A percentile compares a stretch with the other conserved stretches of the same genome.
Conservation (phyloP, 2,329 filamentous ascomycete species). For the Cordyceps cicadae region DNA sequence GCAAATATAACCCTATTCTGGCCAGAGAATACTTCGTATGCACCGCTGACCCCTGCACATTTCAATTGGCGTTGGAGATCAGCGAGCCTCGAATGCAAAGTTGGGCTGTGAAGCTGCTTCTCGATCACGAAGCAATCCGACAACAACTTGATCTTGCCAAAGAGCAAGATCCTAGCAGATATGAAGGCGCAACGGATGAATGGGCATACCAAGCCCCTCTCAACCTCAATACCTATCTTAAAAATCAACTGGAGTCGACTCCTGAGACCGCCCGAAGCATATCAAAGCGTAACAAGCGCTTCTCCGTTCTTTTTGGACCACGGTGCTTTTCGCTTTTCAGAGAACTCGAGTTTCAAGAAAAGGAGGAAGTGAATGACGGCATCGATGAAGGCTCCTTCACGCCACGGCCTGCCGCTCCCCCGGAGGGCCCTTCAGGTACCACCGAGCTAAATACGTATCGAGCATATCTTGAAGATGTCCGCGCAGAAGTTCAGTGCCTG, state of each 20-base stretch:
- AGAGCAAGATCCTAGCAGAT: slow-evolving; percentile 40
- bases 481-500: slow-evolving; percentile 39
- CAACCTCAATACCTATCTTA: slow-evolving; percentile 44
- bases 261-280: slow-evolving; percentile 35
- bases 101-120: slow-evolving; percentile 35
- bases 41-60: slow-evolving; percentile 33
- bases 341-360: slow-evolving; percentile 41
- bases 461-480: slow-evolving; percentile 41
- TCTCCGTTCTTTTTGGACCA: slow-evolving; percentile 44
- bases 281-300: slow-evolving; percentile 49
- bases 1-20: slow-evolving; percentile 32
- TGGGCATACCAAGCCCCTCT: slow-evolving; percentile 33
- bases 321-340: slow-evolving; percentile 41
- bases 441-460: slow-evolving; percentile 35
- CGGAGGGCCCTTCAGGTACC: slow-evolving; percentile 23
- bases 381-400: slow-evolving; percentile 32
- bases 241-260: slow-evolving; percentile 36
- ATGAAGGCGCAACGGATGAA: slow-evolving; percentile 32
- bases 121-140: slow-evolving; percentile 36
- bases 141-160: slow-evolving; percentile 31
- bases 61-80: slow-evolving; percentile 38
- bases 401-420: slow-evolving; percentile 26
- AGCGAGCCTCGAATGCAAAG: slow-evolving; percentile 38
- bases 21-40: slow-evolving; percentile 33
- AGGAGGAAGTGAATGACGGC: slow-evolving; percentile 27